A percentile compares a stretch with the other conserved stretches of the same genome.
Conservation (phyloP, 169 alveolate species). For the Eimeria maxima region DNA sequence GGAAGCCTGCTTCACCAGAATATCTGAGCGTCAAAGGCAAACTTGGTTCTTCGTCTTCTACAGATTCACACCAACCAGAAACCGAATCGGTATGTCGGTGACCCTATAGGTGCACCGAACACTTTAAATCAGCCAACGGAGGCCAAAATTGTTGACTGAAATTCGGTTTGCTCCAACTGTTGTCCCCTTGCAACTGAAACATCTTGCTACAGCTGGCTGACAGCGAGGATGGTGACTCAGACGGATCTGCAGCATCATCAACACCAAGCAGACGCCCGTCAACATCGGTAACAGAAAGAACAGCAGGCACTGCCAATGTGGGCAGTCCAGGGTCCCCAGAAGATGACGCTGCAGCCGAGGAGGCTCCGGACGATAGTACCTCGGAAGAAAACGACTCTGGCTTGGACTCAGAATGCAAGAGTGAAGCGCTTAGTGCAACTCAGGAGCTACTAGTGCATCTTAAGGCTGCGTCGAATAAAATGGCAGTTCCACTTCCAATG, state of each 20-base stretch:
- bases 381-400: neutral
- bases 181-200: neutral
- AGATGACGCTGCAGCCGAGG: neutral
- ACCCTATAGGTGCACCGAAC: neutral
- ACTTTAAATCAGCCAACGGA: neutral
- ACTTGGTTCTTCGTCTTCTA: neutral
- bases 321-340: neutral
- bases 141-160: neutral
- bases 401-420: conserved; percentile 20
- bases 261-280: conserved; percentile 31
- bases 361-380: neutral
- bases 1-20: conserved; percentile 7
- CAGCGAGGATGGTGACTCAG: conserved; percentile 44
- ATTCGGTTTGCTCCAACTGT: neutral
- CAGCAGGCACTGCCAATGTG: neutral
- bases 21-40: neutral
- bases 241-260: conserved; percentile 5
- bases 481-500: conserved; percentile 57
- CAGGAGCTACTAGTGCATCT: conserved; percentile 47
- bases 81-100: conserved; percentile 20
- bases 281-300: neutral
- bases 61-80: neutral
- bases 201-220: neutral
- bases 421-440: conserved; percentile 25
- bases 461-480: conserved; percentile 14